Percentiles rank a stretch among this genome's conserved stretches.
Conservation (phyloP, 148 eudicot genomes). For the Rhododendron mucronatum region DNA sequence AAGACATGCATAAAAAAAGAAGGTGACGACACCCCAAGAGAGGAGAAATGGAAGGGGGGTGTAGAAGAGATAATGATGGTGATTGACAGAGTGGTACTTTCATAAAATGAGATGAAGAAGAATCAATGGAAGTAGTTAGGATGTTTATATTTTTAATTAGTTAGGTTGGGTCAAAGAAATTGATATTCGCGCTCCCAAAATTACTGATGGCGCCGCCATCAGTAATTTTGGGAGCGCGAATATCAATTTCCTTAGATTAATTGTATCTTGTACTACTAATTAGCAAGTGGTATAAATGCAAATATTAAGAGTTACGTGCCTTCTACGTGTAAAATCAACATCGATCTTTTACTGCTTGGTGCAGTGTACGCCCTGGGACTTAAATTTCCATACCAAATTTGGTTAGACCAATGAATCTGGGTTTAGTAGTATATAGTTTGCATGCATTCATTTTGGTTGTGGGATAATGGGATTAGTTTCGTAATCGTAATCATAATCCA, state of each 20-base stretch:
- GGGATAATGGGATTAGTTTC: neutral
- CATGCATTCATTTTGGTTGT: neutral
- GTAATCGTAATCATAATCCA: neutral
- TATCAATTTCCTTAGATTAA: neutral
- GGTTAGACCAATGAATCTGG: neutral
- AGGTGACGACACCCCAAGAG: neutral
- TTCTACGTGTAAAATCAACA: neutral
- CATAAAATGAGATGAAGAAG: neutral
- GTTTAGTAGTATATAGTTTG: neutral
- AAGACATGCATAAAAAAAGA: neutral
- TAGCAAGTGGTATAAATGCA: neutral
- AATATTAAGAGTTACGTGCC: neutral
- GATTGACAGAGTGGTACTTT: neutral
- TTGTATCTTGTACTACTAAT: neutral
- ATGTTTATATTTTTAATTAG: neutral
- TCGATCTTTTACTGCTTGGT: too few species aligned
- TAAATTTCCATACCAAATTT: neutral
- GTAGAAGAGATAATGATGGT: neutral
- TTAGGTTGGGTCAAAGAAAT: neutral
- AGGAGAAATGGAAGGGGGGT: neutral
- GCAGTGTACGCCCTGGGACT: too few species aligned
- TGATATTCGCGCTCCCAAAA: too few species aligned
- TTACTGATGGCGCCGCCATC: too few species aligned
- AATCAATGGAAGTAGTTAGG: neutral
- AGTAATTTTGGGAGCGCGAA: too few species aligned